phyloP scores from a whole-genome alignment of 2,329 filamentous ascomycete species.

The Pseudogymnoascus sp. region DNA sequence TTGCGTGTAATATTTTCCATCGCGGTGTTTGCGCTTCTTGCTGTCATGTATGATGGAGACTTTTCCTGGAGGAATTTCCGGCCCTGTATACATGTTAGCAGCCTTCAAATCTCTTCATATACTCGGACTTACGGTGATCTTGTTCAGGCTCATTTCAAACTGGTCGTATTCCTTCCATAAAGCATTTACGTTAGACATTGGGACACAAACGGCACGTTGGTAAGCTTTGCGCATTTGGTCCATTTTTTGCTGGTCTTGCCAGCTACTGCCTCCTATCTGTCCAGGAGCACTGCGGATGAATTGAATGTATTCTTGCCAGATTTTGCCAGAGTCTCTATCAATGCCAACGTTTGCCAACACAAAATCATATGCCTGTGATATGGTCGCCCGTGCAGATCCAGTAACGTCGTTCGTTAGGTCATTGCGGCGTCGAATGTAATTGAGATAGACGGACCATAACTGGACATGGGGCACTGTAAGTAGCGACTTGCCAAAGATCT shows the following conservation, averaged over 20 bases:
- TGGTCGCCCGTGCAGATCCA: constrained; percentile 68
- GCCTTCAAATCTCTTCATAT: constrained; percentile 13
- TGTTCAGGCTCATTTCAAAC: constrained; percentile 92
- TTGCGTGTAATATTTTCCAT: constrained; percentile 81
- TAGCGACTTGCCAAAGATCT: constrained; percentile 75
- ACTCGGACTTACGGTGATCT: constrained; percentile 62
- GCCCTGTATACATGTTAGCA: constrained; percentile 47
- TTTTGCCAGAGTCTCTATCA: constrained; percentile 78
- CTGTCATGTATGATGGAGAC: constrained; percentile 92
- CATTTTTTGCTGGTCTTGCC: constrained; percentile 99
- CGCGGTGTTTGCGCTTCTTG: constrained; percentile 80
- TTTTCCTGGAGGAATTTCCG: constrained; percentile 92
- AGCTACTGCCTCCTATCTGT: constrained; percentile 72
- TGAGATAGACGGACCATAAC: constrained; percentile 88
- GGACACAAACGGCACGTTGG: constrained; percentile 80
- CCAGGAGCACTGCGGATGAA: constrained; percentile 88
- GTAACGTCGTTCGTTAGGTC: constrained; percentile 74
- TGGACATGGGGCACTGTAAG: constrained; percentile 73
- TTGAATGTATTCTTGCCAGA: constrained; percentile 93
- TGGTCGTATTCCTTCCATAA: constrained; percentile 98
- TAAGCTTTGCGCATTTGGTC: constrained; percentile 87
- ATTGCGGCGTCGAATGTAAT: constrained; percentile 88
- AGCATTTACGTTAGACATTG: constrained; percentile 72
- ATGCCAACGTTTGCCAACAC: constrained; percentile 84
- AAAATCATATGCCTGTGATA: constrained; percentile 85